Conservation (phyloP, 257 asterid genomes). For the Catharanthus roseus region DNA sequence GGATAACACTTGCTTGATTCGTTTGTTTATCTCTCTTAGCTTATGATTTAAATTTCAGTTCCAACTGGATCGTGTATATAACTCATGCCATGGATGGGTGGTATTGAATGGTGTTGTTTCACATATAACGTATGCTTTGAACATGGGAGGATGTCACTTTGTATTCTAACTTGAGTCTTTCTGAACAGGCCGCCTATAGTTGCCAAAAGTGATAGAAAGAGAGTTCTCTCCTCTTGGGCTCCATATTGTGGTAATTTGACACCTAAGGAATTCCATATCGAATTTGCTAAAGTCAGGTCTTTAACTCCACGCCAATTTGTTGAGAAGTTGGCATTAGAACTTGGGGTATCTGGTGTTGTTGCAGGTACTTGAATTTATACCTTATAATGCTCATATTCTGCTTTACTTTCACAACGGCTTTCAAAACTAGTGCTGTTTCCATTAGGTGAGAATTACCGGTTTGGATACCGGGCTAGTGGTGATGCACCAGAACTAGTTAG, state of each 20-base stretch:
- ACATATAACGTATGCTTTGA: too few species aligned
- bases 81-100: not conserved
- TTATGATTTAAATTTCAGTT: not conserved
- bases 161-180: conserved; percentile 7
- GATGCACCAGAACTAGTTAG: conserved; percentile 62
- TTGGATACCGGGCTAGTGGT: conserved; percentile 86
- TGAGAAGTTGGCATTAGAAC: conserved; percentile 69
- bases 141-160: not conserved
- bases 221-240: conserved; percentile 88
- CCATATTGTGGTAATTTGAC: conserved; percentile 47
- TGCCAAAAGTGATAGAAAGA: conserved; percentile 80
- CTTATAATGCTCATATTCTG: not conserved
- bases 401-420: not conserved
- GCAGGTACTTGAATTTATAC: conserved; percentile 46
- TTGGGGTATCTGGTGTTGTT: conserved; percentile 83
- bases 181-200: conserved; percentile 73
- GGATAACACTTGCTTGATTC: too few species aligned
- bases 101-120: not conserved
- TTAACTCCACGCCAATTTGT: conserved; percentile 81
- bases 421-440: conserved; percentile 11
- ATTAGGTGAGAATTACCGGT: conserved; percentile 86
- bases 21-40: not conserved
- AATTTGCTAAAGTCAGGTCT: conserved; percentile 75
- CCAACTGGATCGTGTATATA: not conserved
- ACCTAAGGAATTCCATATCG: conserved; percentile 66